phyloP scores from a whole-genome alignment of 2,329 filamentous ascomycete species.

The Thermochaetoides dissita region DNA sequence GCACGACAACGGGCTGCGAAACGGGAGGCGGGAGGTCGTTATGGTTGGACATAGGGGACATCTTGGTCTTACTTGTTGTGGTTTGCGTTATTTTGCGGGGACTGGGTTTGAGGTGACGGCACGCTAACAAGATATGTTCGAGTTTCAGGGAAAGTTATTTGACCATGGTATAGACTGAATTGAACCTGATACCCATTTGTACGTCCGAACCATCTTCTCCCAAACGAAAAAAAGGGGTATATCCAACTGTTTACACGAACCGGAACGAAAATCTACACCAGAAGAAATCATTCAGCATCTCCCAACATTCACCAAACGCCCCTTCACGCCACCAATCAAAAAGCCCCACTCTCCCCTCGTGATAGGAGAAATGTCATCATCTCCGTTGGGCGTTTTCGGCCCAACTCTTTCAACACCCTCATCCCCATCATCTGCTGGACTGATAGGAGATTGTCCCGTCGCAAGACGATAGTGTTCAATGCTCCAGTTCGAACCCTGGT shows the following conservation, averaged over 20 bases:
- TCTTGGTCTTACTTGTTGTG: not conserved
- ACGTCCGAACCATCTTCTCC: too few relatives aligned
- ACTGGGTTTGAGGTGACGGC: not conserved
- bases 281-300: slow-evolving; percentile 24
- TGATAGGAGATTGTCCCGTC: too few relatives aligned
- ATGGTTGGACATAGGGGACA: slow-evolving; percentile 52
- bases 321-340: slow-evolving; percentile 26
- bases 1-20: slow-evolving; percentile 66
- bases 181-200: not conserved
- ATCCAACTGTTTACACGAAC: too few relatives aligned
- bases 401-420: slow-evolving; percentile 21
- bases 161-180: not conserved
- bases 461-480: slow-evolving; percentile 1
- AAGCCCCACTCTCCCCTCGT: slow-evolving; percentile 51
- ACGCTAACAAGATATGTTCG: too few relatives aligned
- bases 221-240: too few relatives aligned
- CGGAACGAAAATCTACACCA: too few relatives aligned
- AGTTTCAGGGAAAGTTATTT: not conserved
- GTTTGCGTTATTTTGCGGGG: not conserved
- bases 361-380: slow-evolving; percentile 48
- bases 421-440: too few relatives aligned
- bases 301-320: slow-evolving; percentile 1
- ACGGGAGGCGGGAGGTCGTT: slow-evolving; percentile 66
- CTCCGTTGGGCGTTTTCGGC: slow-evolving; percentile 42
- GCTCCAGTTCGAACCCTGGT: too few relatives aligned